A percentile compares a stretch with the other conserved stretches of the same genome.
These are phyloP conservation scores for Phaeodactylum tricornutum DNA, from an alignment of 108 stramenopile genomes.

Conservation along the genomic window DNA sequence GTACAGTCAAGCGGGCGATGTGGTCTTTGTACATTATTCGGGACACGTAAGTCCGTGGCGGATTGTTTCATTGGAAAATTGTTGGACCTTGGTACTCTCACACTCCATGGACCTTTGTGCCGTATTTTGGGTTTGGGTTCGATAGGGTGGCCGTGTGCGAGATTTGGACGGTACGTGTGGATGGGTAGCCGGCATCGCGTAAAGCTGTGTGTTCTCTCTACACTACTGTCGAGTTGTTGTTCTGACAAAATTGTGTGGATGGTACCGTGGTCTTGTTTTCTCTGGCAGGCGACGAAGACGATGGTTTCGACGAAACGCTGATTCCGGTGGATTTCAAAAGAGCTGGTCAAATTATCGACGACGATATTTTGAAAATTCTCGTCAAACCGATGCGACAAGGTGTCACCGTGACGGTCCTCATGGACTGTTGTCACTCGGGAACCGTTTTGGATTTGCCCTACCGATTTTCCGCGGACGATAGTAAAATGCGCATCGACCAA, in stretches of 20 bases:
- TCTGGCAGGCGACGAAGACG: constrained; percentile 38
- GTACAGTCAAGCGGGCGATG: constrained; percentile 63
- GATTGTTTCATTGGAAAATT: constrained; percentile 43
- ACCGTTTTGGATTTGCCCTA: constrained; percentile 77
- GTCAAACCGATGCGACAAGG: constrained; percentile 64
- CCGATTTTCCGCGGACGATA: constrained; percentile 59
- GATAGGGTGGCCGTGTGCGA: background rate
- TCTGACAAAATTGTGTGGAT: background rate
- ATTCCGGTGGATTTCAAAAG: constrained; percentile 84
- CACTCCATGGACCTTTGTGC: background rate
- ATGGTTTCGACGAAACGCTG: constrained; percentile 79
- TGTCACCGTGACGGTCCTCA: constrained; percentile 66
- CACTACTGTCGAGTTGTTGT: background rate
- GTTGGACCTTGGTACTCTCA: too few relatives aligned
- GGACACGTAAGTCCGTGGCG: constrained; percentile 63
- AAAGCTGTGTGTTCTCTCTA: background rate
- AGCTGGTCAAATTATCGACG: constrained; percentile 83
- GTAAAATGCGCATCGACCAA: constrained; percentile 16
- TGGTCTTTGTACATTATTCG: constrained; percentile 72
- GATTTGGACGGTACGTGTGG: background rate
- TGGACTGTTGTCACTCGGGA: constrained; percentile 79
- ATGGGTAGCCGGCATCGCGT: background rate
- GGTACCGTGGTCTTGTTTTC: background rate
- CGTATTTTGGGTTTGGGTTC: background rate
- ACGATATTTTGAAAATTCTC: constrained; percentile 65